Conservation (phyloP, 2,329 filamentous ascomycete genomes). For the Scytalidium lignicola region DNA sequence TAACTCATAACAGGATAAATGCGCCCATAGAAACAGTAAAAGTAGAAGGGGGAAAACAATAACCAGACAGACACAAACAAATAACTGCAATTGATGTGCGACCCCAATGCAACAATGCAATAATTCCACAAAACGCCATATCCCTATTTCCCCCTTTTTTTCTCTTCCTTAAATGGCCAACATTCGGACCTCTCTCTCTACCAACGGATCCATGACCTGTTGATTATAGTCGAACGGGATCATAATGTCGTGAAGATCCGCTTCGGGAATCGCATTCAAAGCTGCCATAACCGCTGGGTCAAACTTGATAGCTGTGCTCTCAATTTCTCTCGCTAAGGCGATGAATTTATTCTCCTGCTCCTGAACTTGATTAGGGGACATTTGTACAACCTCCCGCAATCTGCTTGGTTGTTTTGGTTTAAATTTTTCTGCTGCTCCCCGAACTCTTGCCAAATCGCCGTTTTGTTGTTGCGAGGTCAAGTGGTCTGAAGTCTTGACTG, state of each 20-base stretch:
- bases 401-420: slow-evolving; percentile 6
- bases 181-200: neutral
- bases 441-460: neutral
- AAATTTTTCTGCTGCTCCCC: slow-evolving; percentile 5
- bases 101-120: no score
- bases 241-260: neutral
- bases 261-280: neutral
- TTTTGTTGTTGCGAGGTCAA: neutral
- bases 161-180: neutral
- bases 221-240: neutral
- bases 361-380: slow-evolving; percentile 5
- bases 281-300: neutral
- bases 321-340: neutral
- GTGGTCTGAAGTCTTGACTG: neutral
- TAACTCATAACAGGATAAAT: no score
- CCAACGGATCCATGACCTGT: neutral
- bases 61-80: no score
- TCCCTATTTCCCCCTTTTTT: no score
- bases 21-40: no score
- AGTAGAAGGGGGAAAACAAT: no score
- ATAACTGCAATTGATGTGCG: no score
- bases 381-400: slow-evolving; percentile 7
- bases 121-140: no score
- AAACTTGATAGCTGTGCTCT: neutral
- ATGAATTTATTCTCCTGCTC: slow-evolving; percentile 4